Conservation (phyloP, 768 basidiomycete species). For the Termitomyces sp. region DNA sequence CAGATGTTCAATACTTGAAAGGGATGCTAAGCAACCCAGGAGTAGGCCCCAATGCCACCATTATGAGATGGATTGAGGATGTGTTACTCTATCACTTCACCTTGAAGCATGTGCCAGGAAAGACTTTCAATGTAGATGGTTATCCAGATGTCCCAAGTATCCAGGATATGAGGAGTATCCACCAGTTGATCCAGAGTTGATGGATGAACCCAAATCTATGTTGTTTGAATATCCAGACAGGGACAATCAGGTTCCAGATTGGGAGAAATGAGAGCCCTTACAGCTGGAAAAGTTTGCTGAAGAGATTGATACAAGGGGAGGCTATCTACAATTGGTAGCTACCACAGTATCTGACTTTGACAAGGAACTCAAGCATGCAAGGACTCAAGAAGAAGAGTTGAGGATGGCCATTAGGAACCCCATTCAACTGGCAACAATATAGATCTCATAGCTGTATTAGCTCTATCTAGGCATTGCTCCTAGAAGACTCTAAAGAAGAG, state of each 20-base stretch:
- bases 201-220: neutral
- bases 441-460: too few relatives aligned
- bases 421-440: neutral
- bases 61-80: neutral
- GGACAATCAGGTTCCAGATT: neutral
- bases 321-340: neutral
- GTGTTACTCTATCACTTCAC: neutral
- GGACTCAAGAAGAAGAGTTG: neutral
- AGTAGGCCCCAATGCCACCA: neutral
- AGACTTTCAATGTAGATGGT: too few relatives aligned
- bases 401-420: neutral
- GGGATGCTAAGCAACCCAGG: too few relatives aligned
- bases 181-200: neutral
- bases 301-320: neutral
- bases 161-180: neutral
- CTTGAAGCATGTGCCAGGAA: neutral
- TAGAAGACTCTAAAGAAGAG: too few relatives aligned
- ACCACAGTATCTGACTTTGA: neutral
- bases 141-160: neutral
- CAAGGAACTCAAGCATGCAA: neutral
- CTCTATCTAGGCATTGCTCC: too few relatives aligned
- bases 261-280: neutral
- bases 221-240: neutral
- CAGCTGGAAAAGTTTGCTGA: neutral
- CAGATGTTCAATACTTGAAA: too few relatives aligned